These are phyloP conservation scores for Fragaria iinumae DNA, from an alignment of 306 rosid species.

Conservation along the genomic window DNA sequence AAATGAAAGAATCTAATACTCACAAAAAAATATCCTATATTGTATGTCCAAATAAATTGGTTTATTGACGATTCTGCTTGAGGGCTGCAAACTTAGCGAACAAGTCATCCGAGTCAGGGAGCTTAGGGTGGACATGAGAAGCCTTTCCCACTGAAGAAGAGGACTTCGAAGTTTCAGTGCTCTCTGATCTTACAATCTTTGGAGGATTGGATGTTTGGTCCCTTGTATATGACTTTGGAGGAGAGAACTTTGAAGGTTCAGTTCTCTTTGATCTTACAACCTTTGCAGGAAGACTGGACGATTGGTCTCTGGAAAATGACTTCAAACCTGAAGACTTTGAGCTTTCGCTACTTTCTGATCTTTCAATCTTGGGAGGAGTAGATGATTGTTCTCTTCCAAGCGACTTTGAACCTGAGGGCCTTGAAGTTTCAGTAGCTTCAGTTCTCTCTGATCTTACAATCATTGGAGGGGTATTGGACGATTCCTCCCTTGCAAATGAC, in stretches of 20 bases:
- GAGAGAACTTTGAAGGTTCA: slow-evolving; percentile 21
- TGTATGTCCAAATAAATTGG: slow-evolving; percentile 23
- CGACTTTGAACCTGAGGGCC: slow-evolving; percentile 20
- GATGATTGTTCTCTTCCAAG: slow-evolving; percentile 18
- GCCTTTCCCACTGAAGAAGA: slow-evolving; percentile 35
- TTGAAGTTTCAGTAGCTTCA: slow-evolving; percentile 30
- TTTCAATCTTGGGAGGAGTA: slow-evolving; percentile 30
- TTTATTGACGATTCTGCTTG: slow-evolving; percentile 45
- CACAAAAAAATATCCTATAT: slow-evolving; percentile 21
- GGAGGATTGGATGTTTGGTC: slow-evolving; percentile 16
- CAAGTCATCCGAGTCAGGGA: slow-evolving; percentile 73
- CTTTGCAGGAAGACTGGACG: slow-evolving; percentile 27
- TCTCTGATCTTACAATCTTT: slow-evolving; percentile 22
- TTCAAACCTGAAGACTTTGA: slow-evolving; percentile 21
- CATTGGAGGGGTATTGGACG: slow-evolving; percentile 26
- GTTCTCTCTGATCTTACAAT: slow-evolving; percentile 28
- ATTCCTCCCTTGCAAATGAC: slow-evolving; percentile 12
- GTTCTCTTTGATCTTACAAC: slow-evolving; percentile 27
- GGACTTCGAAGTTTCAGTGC: slow-evolving; percentile 20
- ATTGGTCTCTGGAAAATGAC: slow-evolving; percentile 12
- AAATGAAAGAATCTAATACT: slow-evolving; percentile 21
- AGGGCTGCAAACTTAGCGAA: slow-evolving; percentile 69
- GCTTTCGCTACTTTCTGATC: slow-evolving; percentile 37
- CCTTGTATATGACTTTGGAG: slow-evolving; percentile 5
- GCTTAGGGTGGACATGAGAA: slow-evolving; percentile 82